phyloP scores from a whole-genome alignment of 768 basidiomycete species.

The Lanmaoa rubissima region DNA sequence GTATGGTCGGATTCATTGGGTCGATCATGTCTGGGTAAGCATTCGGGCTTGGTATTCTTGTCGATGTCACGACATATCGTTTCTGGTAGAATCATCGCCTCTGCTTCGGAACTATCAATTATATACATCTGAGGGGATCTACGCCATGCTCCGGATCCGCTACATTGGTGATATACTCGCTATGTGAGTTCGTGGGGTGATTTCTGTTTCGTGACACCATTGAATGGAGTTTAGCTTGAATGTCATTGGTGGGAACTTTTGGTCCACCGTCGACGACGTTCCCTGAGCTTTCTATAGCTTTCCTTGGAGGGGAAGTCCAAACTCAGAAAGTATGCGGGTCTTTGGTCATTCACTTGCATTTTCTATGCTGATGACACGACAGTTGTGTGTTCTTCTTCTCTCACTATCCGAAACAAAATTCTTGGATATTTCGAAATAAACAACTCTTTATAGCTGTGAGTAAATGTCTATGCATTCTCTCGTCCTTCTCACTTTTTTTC shows the following conservation, averaged over 20 bases:
- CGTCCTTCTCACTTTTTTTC: too few relatives aligned
- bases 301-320: conserved; percentile 3
- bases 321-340: conserved; percentile 5
- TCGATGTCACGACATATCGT: background rate
- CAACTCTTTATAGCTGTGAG: background rate
- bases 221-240: conserved; percentile 7
- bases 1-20: background rate
- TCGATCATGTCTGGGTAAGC: conserved; percentile 23
- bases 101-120: conserved; percentile 18
- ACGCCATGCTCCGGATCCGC: conserved; percentile 14
- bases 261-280: background rate
- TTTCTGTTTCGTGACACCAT: background rate
- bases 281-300: conserved; percentile 6
- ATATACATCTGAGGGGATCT: conserved; percentile 3
- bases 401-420: background rate
- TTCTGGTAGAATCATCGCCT: conserved; percentile 2
- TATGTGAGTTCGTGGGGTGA: conserved; percentile 10
- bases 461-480: too few relatives aligned
- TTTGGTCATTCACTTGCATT: background rate
- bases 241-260: conserved; percentile 3
- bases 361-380: background rate
- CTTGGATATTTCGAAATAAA: background rate
- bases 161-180: conserved; percentile 21
- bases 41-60: background rate
- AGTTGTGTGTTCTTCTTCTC: conserved; percentile 16